Base-by-base conservation (phyloP, 2,329 filamentous ascomycete species). In the Tetracladium maxilliforme region DNA sequence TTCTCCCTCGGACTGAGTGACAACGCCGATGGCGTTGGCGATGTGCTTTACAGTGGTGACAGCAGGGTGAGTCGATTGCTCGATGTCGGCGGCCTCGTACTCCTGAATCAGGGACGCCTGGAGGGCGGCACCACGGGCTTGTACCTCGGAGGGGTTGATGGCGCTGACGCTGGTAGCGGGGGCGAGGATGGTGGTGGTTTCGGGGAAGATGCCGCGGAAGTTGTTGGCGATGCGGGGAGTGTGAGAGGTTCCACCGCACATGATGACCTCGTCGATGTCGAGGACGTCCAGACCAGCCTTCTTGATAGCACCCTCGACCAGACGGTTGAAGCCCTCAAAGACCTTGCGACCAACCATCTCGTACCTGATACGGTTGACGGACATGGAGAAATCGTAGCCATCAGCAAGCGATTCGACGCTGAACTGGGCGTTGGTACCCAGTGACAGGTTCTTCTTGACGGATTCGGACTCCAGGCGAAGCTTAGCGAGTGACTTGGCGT, bases 11-110 rank as follows among this genome's bases (percentile, higher is more conserved):
- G 73, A 61, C 20, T 58, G 63, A 10, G 60, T 58, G 30, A 70
- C 56, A 26, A 95, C 78, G 48, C 90, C 90, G 34, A 98, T 80
- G 33, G 87, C 80, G 47, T 86, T 79, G 40, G 71, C 64, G 34
- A 92, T 74, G 59, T 98, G 90, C 41, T 84, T 83, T 26, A 92
- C 84, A 10, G 86, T 87, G 17, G 87, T 94, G 35, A 98, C 84
- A 47, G 84, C 82, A 26, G 90, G 77, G 61, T 98, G 87, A 23
- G 84, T 92, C 34, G 82, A 92, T 64, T 94, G 86, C 49, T 92
- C 81, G 40, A 98, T 92, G 47, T 95, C 87, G 37, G 83, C 75
- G 39, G 72, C 66, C 42, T 98, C 90, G 53, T 92, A 98, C 52
- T 93, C 87, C 52, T 86, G 75, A 50, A 98, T 83, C 35, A 98